Base-by-base conservation (phyloP, 306 rosid species). In the Lathyrus sativus region DNA sequence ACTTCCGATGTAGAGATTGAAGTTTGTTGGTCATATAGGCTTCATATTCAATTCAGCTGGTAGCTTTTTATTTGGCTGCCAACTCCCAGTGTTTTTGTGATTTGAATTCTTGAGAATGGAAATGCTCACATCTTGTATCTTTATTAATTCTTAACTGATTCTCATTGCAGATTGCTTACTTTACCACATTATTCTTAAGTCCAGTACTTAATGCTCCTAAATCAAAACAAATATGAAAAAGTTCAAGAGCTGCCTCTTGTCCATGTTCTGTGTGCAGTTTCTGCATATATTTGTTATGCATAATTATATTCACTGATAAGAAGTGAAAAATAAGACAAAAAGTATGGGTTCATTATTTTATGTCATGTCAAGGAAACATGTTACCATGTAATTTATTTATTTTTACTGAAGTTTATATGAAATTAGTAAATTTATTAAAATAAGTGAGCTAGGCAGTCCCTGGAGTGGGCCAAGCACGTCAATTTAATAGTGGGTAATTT, bases 101-200 rank as follows among this genome's bases (percentile, higher is more conserved):
- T 60, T 60, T 3, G 1, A 13, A 60, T 60, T 35, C 46, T 35
- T 60, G 46, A 37, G 46, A 60, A 15, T 60, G 17, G 24, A 4
- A 33, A 54, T 54, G 60, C 37, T 60, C 45, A 38, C 69, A 35
- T 62, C 65, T 45, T 64, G 33, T 70, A 59, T 63, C 54, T 18
- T 19, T 46, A 70, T 9, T 62, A 70, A 17, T 62, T 44, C 2
- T 60, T 15, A 12, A 37, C 26, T 24, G 74, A 18, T 70, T 82
- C 68, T 67, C 28, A 71, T 75, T 82, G 77, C 96, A 90, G 96
- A 61, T 92, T 79, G 80, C 81, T 81, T 24, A 84, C 84, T 70
- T 75, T 90, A 70, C 93, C 96, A n/a, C 96, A 59, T 31, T 3
- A 24, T 35, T 60, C 65, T 38, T 24, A 15, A 35, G 65, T 33